Evolutionary conservation across 1,284 basidiomycete species (phyloP).

Genomic region (Ustilago trichophora): DNA sequence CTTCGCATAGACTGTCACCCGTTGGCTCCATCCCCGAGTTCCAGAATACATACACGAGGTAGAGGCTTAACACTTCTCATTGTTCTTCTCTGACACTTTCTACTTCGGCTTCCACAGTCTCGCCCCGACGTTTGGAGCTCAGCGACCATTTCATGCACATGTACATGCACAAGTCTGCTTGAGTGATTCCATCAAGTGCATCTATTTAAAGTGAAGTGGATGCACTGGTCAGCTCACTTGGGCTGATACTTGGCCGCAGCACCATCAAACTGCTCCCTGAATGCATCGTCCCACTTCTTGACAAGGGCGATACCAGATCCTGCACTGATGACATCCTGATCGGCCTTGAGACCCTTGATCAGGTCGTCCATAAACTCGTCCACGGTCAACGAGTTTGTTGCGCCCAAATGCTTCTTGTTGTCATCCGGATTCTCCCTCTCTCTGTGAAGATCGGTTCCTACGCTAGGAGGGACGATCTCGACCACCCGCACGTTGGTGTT

Average conservation of each 20-base stretch:
- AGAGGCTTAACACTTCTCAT: too few relatives aligned
- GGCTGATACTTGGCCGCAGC: constrained; percentile 51
- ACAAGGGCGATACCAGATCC: constrained; percentile 49
- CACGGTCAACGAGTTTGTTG: constrained; percentile 44
- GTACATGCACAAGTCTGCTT: too few relatives aligned
- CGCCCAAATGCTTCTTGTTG: constrained; percentile 61
- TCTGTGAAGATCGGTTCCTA: constrained; percentile 56
- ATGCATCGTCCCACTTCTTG: constrained; percentile 55
- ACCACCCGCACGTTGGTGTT: constrained; percentile 53
- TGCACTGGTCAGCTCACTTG: too few relatives aligned
- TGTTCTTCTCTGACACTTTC: too few relatives aligned
- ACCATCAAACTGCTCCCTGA: constrained; percentile 48
- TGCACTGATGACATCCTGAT: constrained; percentile 55
- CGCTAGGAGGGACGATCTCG: constrained; percentile 62
- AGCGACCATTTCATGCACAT: too few relatives aligned
- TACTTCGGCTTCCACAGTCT: too few relatives aligned
- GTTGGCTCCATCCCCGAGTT: too few relatives aligned
- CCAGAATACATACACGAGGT: too few relatives aligned
- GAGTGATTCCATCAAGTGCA: too few relatives aligned
- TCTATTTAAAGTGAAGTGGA: too few relatives aligned
- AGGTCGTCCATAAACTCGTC: constrained; percentile 61
- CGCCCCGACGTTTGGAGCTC: too few relatives aligned
- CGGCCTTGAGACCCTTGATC: constrained; percentile 41
- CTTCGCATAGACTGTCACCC: too few relatives aligned
- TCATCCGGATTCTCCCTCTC: constrained; percentile 56